Evolutionary conservation across 2,329 filamentous ascomycete genomes (phyloP), one percentile per base, ranked within the genome.

Genomic region (Alternaria alternata): DNA sequence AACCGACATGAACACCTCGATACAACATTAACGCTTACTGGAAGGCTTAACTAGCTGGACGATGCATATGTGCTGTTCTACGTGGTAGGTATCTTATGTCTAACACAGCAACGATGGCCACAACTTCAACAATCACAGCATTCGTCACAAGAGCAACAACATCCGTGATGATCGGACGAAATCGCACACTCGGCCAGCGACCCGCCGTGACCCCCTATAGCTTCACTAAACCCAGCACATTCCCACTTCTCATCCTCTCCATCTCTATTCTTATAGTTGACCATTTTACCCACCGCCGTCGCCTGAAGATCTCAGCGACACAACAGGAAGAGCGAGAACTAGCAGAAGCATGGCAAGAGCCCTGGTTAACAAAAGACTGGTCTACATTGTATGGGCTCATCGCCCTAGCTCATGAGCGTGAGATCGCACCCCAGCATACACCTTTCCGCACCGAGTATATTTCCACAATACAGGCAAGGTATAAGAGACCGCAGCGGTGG

Each of bases 281-380:
- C 12, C 3, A 28, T 1, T 28, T 48, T 7, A 30, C 46, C 12
- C 4, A 5, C 12, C 30, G 30, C 30, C 46, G 46, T 20, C 30
- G 2, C 0, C 20, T 22, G 3, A 14, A n/a, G 7, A 34, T 11
- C 1, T 2, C 7, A 4, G 11, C 18, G 9, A 3, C 8, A 12
- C 18, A 11, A 1, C 2, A 48, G 0, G n/a, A 48, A 48, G 44
- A 12, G 14, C 26, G 2, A 9, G 42, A 32, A 5, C n/a, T 47
- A 30, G 43, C 26, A 7, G 7, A n/a, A 12, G 1, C 26, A 20
- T 47, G 43, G 43, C 26, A 32, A 1, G 26, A 32, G n/a, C 46
- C 46, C 46, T 57, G 54, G 54, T 8, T 14, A 9, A 57, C 47
- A 4, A 24, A n/a, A 43, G 22, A 57, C 8, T 57, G 54, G 54